Evolutionary conservation across 768 basidiomycete species (phyloP).

Genomic region (Lentinula sp.): DNA sequence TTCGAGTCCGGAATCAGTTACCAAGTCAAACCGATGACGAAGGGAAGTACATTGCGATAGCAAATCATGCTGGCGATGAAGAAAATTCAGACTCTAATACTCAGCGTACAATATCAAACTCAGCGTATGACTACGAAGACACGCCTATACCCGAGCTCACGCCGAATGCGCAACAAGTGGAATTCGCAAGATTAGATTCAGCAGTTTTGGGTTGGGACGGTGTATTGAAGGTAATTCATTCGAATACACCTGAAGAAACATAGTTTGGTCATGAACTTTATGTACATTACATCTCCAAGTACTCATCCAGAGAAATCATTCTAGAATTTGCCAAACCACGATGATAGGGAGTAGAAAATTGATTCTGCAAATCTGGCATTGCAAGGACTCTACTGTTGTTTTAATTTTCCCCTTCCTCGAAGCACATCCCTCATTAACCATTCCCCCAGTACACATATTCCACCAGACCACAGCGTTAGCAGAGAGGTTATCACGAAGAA

Average conservation of each 20-base stretch:
- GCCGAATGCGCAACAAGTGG: background rate
- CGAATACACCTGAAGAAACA: no score
- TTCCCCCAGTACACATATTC: conserved; percentile 69
- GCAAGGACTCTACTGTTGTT: background rate
- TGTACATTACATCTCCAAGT: no score
- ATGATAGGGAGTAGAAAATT: no score
- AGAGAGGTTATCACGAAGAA: conserved; percentile 84
- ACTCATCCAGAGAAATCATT: no score
- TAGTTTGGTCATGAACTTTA: no score
- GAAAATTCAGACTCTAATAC: background rate
- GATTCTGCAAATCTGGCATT: background rate
- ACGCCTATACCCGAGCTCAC: background rate
- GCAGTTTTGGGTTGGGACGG: background rate
- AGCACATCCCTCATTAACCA: conserved; percentile 49
- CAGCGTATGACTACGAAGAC: background rate
- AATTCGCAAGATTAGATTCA: background rate
- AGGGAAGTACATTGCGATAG: background rate
- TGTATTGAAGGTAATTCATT: background rate
- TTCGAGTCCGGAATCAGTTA: background rate
- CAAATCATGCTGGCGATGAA: background rate
- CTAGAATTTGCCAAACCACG: no score
- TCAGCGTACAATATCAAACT: background rate
- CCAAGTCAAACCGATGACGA: background rate
- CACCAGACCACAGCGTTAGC: conserved; percentile 73
- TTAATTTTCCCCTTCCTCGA: background rate